Base-by-base conservation (phyloP, 2,329 filamentous ascomycete genomes). In the Beauveria rudraprayagi region DNA sequence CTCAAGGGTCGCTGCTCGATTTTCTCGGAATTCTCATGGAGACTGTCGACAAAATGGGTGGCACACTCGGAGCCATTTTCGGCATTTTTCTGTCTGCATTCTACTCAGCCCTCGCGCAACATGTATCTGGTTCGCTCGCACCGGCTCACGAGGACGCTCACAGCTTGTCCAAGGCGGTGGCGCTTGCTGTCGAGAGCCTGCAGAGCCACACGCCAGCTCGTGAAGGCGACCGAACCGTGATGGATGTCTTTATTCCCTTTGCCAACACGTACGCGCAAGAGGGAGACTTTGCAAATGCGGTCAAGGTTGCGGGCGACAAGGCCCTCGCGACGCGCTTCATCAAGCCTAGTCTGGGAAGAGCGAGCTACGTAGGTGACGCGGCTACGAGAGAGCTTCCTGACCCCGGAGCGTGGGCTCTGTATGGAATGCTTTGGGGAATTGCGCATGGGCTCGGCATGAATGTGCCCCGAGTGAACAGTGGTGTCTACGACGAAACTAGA, bases 321-420 rank as follows among this genome's bases (percentile, higher is more conserved):
- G 82, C 76, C 22, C 83, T 90, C 79, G 82, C 78, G 71, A 54
- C 51, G 22, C 37, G 51, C 14, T 8, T 22, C 3, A 10, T 54
- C 34, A 41, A 17, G 14, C 84, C 87, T 9, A 83, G 77, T 65
- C 74, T 90, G 26, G 87, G 87, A 1, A 76, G 87, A 55, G 87
- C 87, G 10, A 87, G 87, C 0, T 90, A 90, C 66, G 83, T 90
- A 4, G 85, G 82, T 5, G 51, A 26, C 46, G 76, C 81, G 62
- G 77, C 76, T 56, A 72, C 72, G 56, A 78, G 78, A 51, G 64
- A 81, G 56, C 84, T 87, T 4, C 86, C 87, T 4, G 87, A 90
- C 70, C 87, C 87, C 0, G 87, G 87, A 34, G 87, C 87, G 5
- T 85, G 86, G 77, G 87, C 51, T 16, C 22, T 54, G 10, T 54